Evolutionary conservation across 768 basidiomycete species (phyloP).

Genomic region (Piloderma croceum): DNA sequence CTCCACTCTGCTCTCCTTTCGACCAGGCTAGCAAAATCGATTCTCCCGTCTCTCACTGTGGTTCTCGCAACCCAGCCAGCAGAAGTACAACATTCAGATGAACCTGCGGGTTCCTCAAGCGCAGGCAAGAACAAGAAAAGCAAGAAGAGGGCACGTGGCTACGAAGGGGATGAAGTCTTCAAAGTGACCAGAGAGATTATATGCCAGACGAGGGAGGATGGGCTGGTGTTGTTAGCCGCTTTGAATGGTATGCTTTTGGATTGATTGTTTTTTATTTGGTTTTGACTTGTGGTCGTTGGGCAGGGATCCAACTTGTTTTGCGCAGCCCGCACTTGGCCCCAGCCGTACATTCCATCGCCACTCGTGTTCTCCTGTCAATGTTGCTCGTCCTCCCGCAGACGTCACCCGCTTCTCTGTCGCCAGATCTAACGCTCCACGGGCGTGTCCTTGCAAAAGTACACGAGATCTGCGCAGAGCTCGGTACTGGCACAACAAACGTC

Average conservation of each 20-base stretch:
- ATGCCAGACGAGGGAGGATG: slow-evolving; percentile 47
- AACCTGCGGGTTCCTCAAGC: slow-evolving; percentile 4
- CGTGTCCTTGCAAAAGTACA: slow-evolving; percentile 43
- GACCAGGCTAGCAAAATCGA: slow-evolving; percentile 49
- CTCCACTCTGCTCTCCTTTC: slow-evolving; percentile 44
- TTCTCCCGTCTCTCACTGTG: slow-evolving; percentile 43
- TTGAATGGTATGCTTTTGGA: slow-evolving; percentile 48
- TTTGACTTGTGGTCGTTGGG: not conserved
- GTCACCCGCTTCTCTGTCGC: slow-evolving; percentile 50
- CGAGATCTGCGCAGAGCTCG: slow-evolving; percentile 41
- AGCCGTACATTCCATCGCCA: slow-evolving; percentile 52
- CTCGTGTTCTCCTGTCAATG: slow-evolving; percentile 53
- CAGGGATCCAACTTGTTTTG: slow-evolving; percentile 49
- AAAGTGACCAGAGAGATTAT: slow-evolving; percentile 40
- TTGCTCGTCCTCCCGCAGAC: slow-evolving; percentile 52
- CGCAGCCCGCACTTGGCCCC: slow-evolving; percentile 45
- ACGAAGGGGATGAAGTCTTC: slow-evolving; percentile 74
- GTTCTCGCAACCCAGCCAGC: slow-evolving; percentile 38
- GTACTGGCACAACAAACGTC: slow-evolving; percentile 47
- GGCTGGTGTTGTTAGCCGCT: slow-evolving; percentile 45
- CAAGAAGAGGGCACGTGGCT: slow-evolving; percentile 65
- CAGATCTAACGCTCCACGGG: slow-evolving; percentile 43
- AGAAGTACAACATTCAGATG: slow-evolving; percentile 14
- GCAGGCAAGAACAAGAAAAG: slow-evolving; percentile 46
- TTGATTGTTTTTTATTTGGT: slow-evolving; percentile 1